Base-by-base conservation (phyloP, 805 yeast species). In the Schwanniomyces vanrijiae region DNA sequence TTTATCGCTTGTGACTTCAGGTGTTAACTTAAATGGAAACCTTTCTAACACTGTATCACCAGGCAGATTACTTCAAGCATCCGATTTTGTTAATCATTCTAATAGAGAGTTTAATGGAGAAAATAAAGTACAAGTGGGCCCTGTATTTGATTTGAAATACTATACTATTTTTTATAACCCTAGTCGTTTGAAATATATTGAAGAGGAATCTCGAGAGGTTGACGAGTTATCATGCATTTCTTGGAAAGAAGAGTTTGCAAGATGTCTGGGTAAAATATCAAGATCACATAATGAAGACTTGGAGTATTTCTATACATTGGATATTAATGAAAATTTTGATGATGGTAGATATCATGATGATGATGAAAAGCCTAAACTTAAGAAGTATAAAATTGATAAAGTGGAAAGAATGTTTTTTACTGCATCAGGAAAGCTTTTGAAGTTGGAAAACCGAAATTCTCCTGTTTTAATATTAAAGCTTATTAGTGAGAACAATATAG, bases 211-310 rank as follows among this genome's bases (percentile, higher is more conserved):
- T 33, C 59, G 47, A 6, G 31, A 19, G 11, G 35, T 40, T 10
- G 54, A 50, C 42, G 53, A 52, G n/a, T 48, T 62, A 22, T 68
- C 68, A 9, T 75, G 78, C 44, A 74, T 87, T 2, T 71, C 80
- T 2, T 88, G 95, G 95, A 84, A 83, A 52, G 95, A 88, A 53
- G 83, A 83, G 42, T 78, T 72, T 63, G 83, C 89, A 14, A 74
- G 81, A 46, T 78, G 85, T 28, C 57, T 61, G 45, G 78, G 81
- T 0, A 64, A 63, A 29, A 54, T 86, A 3, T 46, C 54, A 11
- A 44, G 51, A 42, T 14, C 40, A 57, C 45, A 79, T 21, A 37
- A 40, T 34, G 54, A 42, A 5, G 46, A 48, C 10, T 40, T 46
- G 5, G 50, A 55, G 5, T 84, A 64, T 56, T 44, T 57, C 9